Percentiles rank a stretch among this genome's conserved stretches.
phyloP scores from a whole-genome alignment of 495 filamentous ascomycete genomes.

The Aspergillus affinis region DNA sequence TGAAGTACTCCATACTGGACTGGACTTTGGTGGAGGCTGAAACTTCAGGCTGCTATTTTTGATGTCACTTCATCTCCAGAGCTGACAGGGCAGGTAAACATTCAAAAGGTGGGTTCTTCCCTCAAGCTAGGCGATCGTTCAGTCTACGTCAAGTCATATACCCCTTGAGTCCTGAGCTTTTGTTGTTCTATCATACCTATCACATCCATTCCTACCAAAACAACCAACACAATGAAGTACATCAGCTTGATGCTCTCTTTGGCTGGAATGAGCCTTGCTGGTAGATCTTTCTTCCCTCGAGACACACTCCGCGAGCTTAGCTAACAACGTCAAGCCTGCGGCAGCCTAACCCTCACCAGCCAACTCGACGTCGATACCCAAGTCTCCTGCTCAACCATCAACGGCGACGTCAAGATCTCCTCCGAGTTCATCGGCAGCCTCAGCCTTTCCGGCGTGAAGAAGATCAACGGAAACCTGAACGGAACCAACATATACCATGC shows the following conservation, averaged over 20 bases:
- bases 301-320: neutral
- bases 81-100: neutral
- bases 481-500: neutral
- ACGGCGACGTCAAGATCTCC: neutral
- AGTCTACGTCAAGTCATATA: neutral
- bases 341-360: neutral
- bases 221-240: neutral
- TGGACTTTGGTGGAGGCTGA: neutral
- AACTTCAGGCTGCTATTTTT: neutral
- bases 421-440: neutral
- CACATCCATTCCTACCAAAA: neutral
- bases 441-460: neutral
- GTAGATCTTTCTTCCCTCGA: neutral
- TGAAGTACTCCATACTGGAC: neutral
- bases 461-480: neutral
- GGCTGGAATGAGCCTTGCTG: neutral
- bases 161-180: neutral
- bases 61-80: neutral
- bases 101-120: neutral
- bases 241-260: neutral
- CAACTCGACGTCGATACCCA: neutral
- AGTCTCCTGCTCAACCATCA: neutral
- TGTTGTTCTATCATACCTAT: too few relatives aligned
- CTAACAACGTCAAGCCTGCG: neutral
- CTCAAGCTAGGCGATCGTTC: neutral